Base-by-base conservation (phyloP, 768 basidiomycete species). In the Coprinellus micaceus region DNA sequence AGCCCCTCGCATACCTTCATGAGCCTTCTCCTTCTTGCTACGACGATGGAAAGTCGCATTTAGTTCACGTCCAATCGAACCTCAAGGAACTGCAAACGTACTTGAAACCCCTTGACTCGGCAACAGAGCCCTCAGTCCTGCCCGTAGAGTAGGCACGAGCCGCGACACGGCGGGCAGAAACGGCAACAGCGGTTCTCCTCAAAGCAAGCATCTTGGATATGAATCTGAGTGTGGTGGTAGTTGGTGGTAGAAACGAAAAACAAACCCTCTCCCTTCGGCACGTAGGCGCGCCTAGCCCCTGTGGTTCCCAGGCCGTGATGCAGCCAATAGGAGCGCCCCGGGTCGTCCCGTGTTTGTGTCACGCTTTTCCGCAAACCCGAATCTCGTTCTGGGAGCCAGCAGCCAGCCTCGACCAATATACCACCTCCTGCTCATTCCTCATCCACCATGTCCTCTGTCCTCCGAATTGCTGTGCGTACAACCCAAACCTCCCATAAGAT, bases 1-100 rank as follows among this genome's bases (percentile, higher is more conserved):
- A 21, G 40, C 4, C 4, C 15, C 4, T 11, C 21, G 29, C 52
- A 11, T 56, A 69, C 69, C 67, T 56, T 90, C 88, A 51, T 87
- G 80, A 19, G 87, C 88, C 66, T 80, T 84, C 69, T 89, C 88
- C 70, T 82, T 89, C 70, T 83, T 82, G 64, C 88, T 90, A 67
- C 36, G 68, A 41, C 56, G 12, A 21, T n/a, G 22, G 19, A 15
- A 43, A 21, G 15, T 5, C 15, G 52, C 67, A 59, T 71, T 62
- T 19, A 45, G 52, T 15, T 28, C 24, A 15, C 50, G 63, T 60
- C 57, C 59, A 58, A n/a, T n/a, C n/a, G n/a, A 54, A 58, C 24
- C 55, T 40, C 41, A 46, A 12, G 39, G 15, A 17, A 39, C 28
- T 6, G n/a, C 29, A 51, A 25, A 68, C 70, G n/a, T 52, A 86